Conservation (phyloP, 2,329 filamentous ascomycete genomes). For the Penicillium sp. region DNA sequence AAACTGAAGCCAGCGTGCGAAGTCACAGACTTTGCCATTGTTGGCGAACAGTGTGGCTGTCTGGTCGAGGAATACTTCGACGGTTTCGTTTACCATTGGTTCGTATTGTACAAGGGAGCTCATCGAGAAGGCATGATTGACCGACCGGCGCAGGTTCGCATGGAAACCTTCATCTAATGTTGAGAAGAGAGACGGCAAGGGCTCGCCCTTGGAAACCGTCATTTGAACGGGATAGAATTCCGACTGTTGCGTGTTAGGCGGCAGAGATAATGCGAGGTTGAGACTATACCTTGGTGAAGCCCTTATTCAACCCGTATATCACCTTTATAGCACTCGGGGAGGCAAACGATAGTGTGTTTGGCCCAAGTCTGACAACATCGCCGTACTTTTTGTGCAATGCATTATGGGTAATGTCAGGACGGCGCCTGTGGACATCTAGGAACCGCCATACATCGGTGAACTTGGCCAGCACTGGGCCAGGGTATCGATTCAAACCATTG, state of each 20-base stretch:
- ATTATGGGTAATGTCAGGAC: slow-evolving; percentile 71
- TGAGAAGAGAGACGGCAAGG: slow-evolving; percentile 75
- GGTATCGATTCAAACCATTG: slow-evolving; percentile 38
- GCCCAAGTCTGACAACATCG: slow-evolving; percentile 74
- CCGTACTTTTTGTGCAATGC: slow-evolving; percentile 73
- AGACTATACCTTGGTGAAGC: slow-evolving; percentile 69
- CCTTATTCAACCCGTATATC: slow-evolving; percentile 84
- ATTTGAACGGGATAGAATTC: slow-evolving; percentile 83
- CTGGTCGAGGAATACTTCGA: slow-evolving; percentile 19
- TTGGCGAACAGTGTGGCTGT: slow-evolving; percentile 10
- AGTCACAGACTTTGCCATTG: slow-evolving; percentile 22
- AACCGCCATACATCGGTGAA: slow-evolving; percentile 77
- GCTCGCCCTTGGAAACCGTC: slow-evolving; percentile 69
- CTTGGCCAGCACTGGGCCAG: slow-evolving; percentile 71
- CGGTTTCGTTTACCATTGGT: slow-evolving; percentile 22
- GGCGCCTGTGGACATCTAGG: slow-evolving; percentile 67
- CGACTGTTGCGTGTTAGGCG: slow-evolving; percentile 47
- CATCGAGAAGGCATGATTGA: slow-evolving; percentile 25
- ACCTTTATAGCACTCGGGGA: slow-evolving; percentile 74
- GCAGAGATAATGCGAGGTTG: background rate
- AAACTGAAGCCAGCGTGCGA: slow-evolving; percentile 70
- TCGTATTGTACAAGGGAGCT: slow-evolving; percentile 22
- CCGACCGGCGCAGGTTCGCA: slow-evolving; percentile 22
- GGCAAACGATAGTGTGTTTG: slow-evolving; percentile 73
- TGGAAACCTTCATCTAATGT: slow-evolving; percentile 56